Evolutionary conservation across 257 asterid species (phyloP).

Genomic region (Cynanchum wilfordii): DNA sequence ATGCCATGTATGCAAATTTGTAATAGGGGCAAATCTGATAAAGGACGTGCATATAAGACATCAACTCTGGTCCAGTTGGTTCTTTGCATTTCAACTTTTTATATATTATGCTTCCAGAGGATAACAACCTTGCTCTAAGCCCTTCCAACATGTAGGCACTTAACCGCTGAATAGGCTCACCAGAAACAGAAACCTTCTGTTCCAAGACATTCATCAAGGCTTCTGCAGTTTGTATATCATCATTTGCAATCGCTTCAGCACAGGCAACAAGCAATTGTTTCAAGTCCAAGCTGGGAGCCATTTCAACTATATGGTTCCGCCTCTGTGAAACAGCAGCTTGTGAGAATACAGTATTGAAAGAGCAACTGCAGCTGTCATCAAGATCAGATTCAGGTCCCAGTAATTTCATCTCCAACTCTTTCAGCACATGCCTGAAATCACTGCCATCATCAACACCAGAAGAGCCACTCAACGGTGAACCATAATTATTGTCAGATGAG

Average conservation of each 20-base stretch:
- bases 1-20: constrained; percentile 79
- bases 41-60: constrained; percentile 80
- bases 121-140: constrained; percentile 63
- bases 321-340: constrained; percentile 46
- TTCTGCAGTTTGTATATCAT: constrained; percentile 54
- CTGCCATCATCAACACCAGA: constrained; percentile 66
- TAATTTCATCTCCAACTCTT: constrained; percentile 59
- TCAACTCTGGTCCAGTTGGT: constrained; percentile 70
- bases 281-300: constrained; percentile 70
- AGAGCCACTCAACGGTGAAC: constrained; percentile 91
- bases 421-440: constrained; percentile 54
- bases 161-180: constrained; percentile 82
- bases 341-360: constrained; percentile 34
- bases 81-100: constrained; percentile 83
- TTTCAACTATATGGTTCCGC: constrained; percentile 55
- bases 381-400: constrained; percentile 68
- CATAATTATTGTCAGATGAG: constrained; percentile 51
- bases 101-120: constrained; percentile 88
- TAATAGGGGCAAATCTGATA: constrained; percentile 74
- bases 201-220: constrained; percentile 64
- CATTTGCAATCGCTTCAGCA: constrained; percentile 71
- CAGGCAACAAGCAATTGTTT: constrained; percentile 57
- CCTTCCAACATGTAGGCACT: constrained; percentile 96
- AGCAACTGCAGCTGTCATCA: constrained; percentile 54
- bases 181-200: constrained; percentile 71